phyloP scores from a whole-genome alignment of 1,139 yeast species.

The Geotrichum bryndzae region DNA sequence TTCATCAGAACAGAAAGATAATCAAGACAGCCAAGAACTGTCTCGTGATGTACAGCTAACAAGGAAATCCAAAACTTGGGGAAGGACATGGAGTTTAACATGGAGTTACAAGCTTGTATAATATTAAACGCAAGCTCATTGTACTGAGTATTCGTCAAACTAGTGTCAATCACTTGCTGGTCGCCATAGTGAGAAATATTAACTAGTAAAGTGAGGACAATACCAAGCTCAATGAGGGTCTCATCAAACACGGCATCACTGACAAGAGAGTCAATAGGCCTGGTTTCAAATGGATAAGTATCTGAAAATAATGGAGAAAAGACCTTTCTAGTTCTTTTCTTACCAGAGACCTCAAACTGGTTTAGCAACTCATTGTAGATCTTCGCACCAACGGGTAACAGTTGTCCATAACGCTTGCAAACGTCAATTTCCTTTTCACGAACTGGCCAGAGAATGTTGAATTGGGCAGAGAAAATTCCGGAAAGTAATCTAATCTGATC shows the following conservation, averaged over 20 bases:
- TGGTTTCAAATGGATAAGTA: constrained; percentile 55
- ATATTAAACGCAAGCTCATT: constrained; percentile 33
- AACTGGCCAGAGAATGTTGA: constrained; percentile 31
- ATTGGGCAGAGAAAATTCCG: constrained; percentile 31
- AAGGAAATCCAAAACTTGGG: constrained; percentile 38
- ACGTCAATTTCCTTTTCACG: constrained; percentile 27
- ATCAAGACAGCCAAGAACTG: constrained; percentile 56
- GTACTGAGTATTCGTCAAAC: constrained; percentile 44
- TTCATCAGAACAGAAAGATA: constrained; percentile 39
- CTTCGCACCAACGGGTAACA: constrained; percentile 32
- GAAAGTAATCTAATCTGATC: constrained; percentile 30
- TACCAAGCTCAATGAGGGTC: constrained; percentile 60
- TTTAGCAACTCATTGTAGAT: constrained; percentile 28
- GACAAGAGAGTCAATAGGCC: constrained; percentile 68
- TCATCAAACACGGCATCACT: constrained; percentile 68
- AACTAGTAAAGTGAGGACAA: constrained; percentile 35
- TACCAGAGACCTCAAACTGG: constrained; percentile 21
- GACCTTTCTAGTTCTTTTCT: constrained; percentile 18
- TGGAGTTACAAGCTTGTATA: constrained; percentile 38
- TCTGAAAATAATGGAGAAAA: constrained; percentile 54
- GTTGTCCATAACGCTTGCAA: constrained; percentile 30
- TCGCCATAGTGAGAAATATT: constrained; percentile 39
- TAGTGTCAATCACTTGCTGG: constrained; percentile 48
- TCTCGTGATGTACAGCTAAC: constrained; percentile 41
- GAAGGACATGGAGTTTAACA: constrained; percentile 36